These are phyloP conservation scores for Candida lessepsii DNA, from an alignment of 805 yeast species.

Conservation along the genomic window DNA sequence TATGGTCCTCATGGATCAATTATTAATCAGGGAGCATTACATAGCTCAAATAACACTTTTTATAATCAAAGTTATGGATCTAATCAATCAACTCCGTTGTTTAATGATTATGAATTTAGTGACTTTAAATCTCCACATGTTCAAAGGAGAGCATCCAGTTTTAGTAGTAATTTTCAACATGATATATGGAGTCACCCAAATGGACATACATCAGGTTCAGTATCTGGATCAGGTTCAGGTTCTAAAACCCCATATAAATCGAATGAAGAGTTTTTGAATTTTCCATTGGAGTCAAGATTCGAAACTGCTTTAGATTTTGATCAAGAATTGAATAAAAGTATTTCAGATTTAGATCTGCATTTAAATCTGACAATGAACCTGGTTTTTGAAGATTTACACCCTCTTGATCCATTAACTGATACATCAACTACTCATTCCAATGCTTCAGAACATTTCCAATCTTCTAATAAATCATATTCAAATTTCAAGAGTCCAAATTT, in stretches of 20 bases:
- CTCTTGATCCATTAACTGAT: not conserved
- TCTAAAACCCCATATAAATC: slow-evolving; percentile 2
- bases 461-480: not conserved
- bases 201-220: not conserved
- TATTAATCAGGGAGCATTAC: not conserved
- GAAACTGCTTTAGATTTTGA: slow-evolving; percentile 9
- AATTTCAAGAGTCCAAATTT: not conserved
- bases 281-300: slow-evolving; percentile 8
- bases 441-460: not conserved
- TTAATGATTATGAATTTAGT: slow-evolving; percentile 15
- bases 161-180: not conserved
- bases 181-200: slow-evolving; percentile 9
- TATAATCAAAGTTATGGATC: not conserved
- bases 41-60: not conserved
- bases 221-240: not conserved
- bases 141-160: slow-evolving; percentile 4
- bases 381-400: slow-evolving; percentile 5
- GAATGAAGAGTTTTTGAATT: slow-evolving; percentile 1
- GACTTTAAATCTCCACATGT: slow-evolving; percentile 6
- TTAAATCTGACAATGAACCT: slow-evolving; percentile 6
- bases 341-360: slow-evolving; percentile 7
- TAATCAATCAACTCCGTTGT: slow-evolving; percentile 14
- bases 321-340: slow-evolving; percentile 7
- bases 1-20: not conserved
- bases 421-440: not conserved